phyloP scores from a whole-genome alignment of 495 filamentous ascomycete genomes.

The Hypomontagnella monticulosa region DNA sequence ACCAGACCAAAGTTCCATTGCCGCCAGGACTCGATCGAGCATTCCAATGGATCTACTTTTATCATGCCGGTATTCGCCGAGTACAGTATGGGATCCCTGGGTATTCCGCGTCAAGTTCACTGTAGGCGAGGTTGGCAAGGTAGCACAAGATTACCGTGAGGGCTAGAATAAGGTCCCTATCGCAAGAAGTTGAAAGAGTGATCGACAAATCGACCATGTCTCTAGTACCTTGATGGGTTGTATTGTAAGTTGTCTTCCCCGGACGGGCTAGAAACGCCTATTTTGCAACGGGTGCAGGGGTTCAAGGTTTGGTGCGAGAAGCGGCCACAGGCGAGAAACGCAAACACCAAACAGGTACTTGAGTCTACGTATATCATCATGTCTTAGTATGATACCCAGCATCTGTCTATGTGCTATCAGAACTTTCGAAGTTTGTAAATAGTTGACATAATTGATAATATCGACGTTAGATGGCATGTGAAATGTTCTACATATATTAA shows the following conservation, averaged over 20 bases:
- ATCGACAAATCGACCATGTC: constrained; percentile 31
- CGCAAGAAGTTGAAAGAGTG: constrained; percentile 7
- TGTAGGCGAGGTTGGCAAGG: neutral
- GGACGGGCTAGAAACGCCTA: constrained; percentile 41
- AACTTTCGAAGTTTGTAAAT: too few species aligned
- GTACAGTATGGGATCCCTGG: neutral
- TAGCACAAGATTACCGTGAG: constrained; percentile 5
- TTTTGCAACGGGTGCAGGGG: constrained; percentile 24
- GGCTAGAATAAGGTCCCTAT: constrained; percentile 31
- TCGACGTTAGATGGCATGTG: neutral
- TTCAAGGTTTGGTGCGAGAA: neutral
- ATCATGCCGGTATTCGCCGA: constrained; percentile 5
- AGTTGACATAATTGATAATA: too few species aligned
- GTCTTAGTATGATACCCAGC: too few species aligned
- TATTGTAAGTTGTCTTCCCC: constrained; percentile 23
- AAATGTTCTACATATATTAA: neutral
- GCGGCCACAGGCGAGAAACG: constrained; percentile 1
- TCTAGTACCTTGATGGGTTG: constrained; percentile 28
- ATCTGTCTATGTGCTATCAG: too few species aligned
- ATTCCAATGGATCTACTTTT: neutral
- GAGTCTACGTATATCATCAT: too few species aligned
- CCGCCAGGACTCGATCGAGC: constrained; percentile 6
- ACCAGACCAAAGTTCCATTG: constrained; percentile 24
- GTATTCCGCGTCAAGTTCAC: neutral
- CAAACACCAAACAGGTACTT: neutral